Evolutionary conservation across 2,329 filamentous ascomycete genomes (phyloP).

Genomic region (Rosellinia necatrix): DNA sequence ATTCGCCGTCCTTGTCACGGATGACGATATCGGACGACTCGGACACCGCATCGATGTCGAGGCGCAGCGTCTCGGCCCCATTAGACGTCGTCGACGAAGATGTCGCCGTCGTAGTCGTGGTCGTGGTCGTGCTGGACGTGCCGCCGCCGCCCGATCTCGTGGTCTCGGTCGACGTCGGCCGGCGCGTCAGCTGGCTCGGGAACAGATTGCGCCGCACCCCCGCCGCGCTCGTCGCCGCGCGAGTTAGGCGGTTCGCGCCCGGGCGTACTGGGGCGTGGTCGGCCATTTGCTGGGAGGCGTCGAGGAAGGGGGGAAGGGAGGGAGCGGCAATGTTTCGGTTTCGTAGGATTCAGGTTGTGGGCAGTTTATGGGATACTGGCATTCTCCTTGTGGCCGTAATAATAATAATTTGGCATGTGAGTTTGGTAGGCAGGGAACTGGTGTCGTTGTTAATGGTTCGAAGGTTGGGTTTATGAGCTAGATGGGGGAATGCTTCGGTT

Average conservation of each 20-base stretch:
- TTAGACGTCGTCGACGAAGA: constrained; percentile 44
- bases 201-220: constrained; percentile 62
- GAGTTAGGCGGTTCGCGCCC: constrained; percentile 29
- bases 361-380: too few relatives aligned
- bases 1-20: constrained; percentile 65
- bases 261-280: constrained; percentile 37
- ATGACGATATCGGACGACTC: constrained; percentile 62
- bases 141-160: background rate
- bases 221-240: constrained; percentile 35
- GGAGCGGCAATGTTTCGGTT: too few relatives aligned
- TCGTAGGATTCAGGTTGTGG: too few relatives aligned
- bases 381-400: too few relatives aligned
- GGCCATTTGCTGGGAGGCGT: constrained; percentile 33
- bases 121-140: background rate
- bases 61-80: constrained; percentile 53
- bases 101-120: constrained; percentile 16
- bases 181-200: constrained; percentile 61
- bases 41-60: constrained; percentile 53
- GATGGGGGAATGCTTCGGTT: too few relatives aligned
- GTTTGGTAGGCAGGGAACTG: too few relatives aligned
- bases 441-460: too few relatives aligned
- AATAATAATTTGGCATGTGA: too few relatives aligned
- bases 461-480: too few relatives aligned
- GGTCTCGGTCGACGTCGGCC: constrained; percentile 48
- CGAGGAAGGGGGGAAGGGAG: too few relatives aligned